These are phyloP conservation scores for Salicornia ramosissima DNA, from an alignment of 148 eudicot species.

Conservation along the genomic window DNA sequence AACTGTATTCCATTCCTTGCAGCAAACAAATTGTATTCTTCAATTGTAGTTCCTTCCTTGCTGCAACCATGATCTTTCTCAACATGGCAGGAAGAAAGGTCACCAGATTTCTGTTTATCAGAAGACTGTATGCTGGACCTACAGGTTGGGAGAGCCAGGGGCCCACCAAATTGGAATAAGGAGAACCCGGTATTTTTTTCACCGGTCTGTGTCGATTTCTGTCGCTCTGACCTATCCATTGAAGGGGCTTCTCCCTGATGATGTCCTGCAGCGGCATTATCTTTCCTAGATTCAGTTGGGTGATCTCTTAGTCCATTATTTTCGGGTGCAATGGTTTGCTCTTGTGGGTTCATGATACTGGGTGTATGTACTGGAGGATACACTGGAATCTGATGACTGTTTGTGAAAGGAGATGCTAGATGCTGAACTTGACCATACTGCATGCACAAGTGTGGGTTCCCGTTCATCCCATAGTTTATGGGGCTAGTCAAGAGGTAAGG, in stretches of 20 bases:
- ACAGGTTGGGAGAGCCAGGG: slow-evolving; percentile 56
- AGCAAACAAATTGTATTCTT: slow-evolving; percentile 93
- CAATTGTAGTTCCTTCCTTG: slow-evolving; percentile 52
- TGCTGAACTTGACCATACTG: slow-evolving; percentile 71
- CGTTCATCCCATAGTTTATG: slow-evolving; percentile 49
- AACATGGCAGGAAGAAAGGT: slow-evolving; percentile 24
- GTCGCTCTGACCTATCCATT: slow-evolving; percentile 27
- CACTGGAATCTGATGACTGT: slow-evolving; percentile 49
- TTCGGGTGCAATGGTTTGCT: slow-evolving; percentile 27
- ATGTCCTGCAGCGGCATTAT: slow-evolving; percentile 25
- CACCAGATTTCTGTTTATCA: slow-evolving; percentile 41
- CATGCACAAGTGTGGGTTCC: slow-evolving; percentile 53
- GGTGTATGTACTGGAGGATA: slow-evolving; percentile 52
- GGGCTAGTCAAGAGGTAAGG: slow-evolving; percentile 59
- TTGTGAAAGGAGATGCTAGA: slow-evolving; percentile 47
- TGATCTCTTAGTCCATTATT: slow-evolving; percentile 30
- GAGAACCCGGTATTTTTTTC: slow-evolving; percentile 60
- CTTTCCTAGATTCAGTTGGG: slow-evolving; percentile 26
- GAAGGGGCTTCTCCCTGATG: slow-evolving; percentile 25
- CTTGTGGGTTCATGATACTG: slow-evolving; percentile 41
- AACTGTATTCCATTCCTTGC: slow-evolving; percentile 74
- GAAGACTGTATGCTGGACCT: slow-evolving; percentile 34
- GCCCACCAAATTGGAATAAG: slow-evolving; percentile 84
- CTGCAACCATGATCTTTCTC: slow-evolving; percentile 43
- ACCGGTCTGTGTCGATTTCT: slow-evolving; percentile 27